Percentiles rank a stretch among this genome's conserved stretches.
Evolutionary conservation across 208 protist species (phyloP).

Genomic region (Wallacemonas sp.): DNA sequence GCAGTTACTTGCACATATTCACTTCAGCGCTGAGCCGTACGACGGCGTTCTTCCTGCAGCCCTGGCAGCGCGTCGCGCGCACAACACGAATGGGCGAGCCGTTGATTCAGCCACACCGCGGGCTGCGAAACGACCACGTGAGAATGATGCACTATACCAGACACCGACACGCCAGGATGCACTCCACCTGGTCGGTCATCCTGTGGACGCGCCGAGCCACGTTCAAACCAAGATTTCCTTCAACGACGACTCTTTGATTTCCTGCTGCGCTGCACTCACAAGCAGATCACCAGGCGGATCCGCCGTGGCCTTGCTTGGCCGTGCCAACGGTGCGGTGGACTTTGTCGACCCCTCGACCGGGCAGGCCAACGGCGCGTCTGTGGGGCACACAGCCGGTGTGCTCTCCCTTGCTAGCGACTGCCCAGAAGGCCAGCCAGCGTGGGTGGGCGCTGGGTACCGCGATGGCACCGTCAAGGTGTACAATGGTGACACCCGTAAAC

Average conservation of each 20-base stretch:
- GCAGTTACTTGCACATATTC: conserved; percentile 50
- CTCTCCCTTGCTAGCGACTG: conserved; percentile 37
- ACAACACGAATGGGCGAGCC: neutral
- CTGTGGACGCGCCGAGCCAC: conserved; percentile 30
- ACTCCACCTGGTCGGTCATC: conserved; percentile 16
- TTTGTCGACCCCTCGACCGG: conserved; percentile 39
- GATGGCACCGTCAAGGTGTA: conserved; percentile 85
- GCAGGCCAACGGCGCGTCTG: conserved; percentile 24
- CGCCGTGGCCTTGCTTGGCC: conserved; percentile 51
- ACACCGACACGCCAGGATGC: neutral
- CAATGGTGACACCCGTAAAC: conserved; percentile 56
- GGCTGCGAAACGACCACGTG: conserved; percentile 10
- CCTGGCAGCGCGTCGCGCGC: conserved; percentile 21
- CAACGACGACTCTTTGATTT: conserved; percentile 24
- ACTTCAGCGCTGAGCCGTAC: conserved; percentile 48
- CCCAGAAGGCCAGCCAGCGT: conserved; percentile 21
- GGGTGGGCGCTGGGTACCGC: conserved; percentile 80
- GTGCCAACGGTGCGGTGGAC: conserved; percentile 60
- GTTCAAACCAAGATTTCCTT: conserved; percentile 36
- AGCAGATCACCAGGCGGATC: neutral
- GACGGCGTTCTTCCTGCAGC: conserved; percentile 47
- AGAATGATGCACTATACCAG: neutral
- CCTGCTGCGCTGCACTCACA: conserved; percentile 21
- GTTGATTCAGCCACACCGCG: neutral
- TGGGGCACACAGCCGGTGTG: conserved; percentile 59